Percentiles rank a stretch among this genome's conserved stretches.
These are phyloP conservation scores for Colletotrichum cordylinicola DNA, from an alignment of 2,329 filamentous ascomycete genomes.

Conservation along the genomic window DNA sequence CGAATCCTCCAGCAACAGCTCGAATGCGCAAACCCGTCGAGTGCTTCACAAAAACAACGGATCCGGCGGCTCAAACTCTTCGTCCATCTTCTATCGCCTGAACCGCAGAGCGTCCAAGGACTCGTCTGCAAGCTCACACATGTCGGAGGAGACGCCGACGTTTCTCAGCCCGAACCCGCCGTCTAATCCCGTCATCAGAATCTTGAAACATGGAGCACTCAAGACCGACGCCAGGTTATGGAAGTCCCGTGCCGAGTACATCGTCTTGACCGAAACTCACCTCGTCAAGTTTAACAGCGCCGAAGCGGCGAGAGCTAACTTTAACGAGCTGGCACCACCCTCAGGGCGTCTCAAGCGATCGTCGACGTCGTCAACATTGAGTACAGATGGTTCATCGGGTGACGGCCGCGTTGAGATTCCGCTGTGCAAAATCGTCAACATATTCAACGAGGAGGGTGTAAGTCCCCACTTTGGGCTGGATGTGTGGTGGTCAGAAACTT, in stretches of 20 bases:
- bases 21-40: conserved; percentile 1
- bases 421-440: conserved; percentile 55
- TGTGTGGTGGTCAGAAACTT: conserved; percentile 59
- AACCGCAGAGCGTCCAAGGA: conserved; percentile 46
- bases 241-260: conserved; percentile 54
- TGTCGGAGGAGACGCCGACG: conserved; percentile 19
- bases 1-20: not conserved
- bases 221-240: conserved; percentile 55
- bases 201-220: conserved; percentile 51
- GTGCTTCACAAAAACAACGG: conserved; percentile 40
- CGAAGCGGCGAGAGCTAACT: conserved; percentile 51
- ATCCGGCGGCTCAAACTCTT: conserved; percentile 15
- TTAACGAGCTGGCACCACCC: conserved; percentile 44
- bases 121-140: conserved; percentile 32
- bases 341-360: conserved; percentile 26
- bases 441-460: conserved; percentile 56
- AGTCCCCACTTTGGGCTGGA: conserved; percentile 58
- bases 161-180: conserved; percentile 27
- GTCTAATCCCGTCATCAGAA: conserved; percentile 39
- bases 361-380: conserved; percentile 27
- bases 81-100: conserved; percentile 46
- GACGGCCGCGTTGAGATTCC: conserved; percentile 53
- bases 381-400: conserved; percentile 35
- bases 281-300: conserved; percentile 56
- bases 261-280: conserved; percentile 57